Conservation (phyloP, 148 eudicot species). For the Rhododendron kiyosumense region DNA sequence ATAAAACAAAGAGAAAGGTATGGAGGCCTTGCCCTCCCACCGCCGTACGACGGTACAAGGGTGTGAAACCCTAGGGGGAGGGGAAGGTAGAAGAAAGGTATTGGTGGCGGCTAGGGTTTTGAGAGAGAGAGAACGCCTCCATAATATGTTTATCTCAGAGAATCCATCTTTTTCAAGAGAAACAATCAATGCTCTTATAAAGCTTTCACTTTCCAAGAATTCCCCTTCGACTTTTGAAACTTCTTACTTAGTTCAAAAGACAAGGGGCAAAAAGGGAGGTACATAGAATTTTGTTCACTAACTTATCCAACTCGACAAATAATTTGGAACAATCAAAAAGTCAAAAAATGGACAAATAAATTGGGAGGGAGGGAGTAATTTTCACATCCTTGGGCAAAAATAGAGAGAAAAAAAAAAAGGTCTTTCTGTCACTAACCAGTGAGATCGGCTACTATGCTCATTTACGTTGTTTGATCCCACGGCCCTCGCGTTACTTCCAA, state of each 20-base stretch:
- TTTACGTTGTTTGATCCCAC: slow-evolving; percentile 94
- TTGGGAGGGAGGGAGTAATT: neutral
- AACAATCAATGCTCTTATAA: neutral
- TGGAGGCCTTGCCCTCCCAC: too few species aligned
- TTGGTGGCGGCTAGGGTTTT: too few species aligned
- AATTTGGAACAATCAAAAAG: neutral
- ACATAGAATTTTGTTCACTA: neutral
- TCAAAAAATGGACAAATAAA: neutral
- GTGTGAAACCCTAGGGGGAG: too few species aligned
- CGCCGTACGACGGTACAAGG: too few species aligned
- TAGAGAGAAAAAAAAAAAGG: neutral
- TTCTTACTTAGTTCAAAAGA: neutral
- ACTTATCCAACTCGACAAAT: neutral
- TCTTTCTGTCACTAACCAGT: slow-evolving; percentile 38
- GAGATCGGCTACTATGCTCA: slow-evolving; percentile 94
- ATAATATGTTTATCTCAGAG: neutral
- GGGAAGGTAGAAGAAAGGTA: too few species aligned
- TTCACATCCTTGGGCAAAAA: neutral
- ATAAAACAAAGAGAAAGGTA: too few species aligned
- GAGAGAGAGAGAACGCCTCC: too few species aligned
- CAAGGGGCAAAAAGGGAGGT: neutral
- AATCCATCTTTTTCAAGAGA: neutral
- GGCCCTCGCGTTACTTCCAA: slow-evolving; percentile 80
- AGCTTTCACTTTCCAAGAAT: neutral
- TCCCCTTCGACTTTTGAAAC: neutral